A percentile compares a stretch with the other conserved stretches of the same genome.
These are phyloP conservation scores for Exophiala xenobiotica DNA, from an alignment of 2,329 filamentous ascomycete species.

Conservation along the genomic window DNA sequence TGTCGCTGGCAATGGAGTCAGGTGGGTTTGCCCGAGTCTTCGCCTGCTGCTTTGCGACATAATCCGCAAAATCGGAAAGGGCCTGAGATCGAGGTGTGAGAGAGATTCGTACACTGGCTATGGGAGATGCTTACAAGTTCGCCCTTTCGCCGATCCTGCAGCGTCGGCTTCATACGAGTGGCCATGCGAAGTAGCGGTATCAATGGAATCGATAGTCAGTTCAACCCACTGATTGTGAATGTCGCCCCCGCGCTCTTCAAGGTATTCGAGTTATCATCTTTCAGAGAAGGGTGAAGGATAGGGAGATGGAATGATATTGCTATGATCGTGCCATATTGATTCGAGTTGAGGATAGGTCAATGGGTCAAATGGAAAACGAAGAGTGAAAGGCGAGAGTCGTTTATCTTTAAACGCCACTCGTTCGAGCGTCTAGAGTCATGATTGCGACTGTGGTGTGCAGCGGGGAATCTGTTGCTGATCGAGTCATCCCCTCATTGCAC, in stretches of 20 bases:
- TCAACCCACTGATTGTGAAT: constrained; percentile 10
- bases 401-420: background rate
- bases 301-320: constrained; percentile 18
- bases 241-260: constrained; percentile 40
- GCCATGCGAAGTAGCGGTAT: constrained; percentile 47
- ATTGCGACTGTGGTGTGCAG: background rate
- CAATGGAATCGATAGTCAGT: constrained; percentile 1
- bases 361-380: too few relatives aligned
- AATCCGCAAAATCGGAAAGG: constrained; percentile 94
- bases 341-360: background rate
- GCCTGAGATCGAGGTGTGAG: constrained; percentile 51
- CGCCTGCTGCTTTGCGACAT: constrained; percentile 90
- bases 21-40: constrained; percentile 41
- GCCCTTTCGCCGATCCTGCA: constrained; percentile 79
- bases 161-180: constrained; percentile 57
- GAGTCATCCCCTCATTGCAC: constrained; percentile 5
- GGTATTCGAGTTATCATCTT: constrained; percentile 48
- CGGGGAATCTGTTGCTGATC: background rate
- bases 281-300: background rate
- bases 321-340: constrained; percentile 10
- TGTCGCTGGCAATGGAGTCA: constrained; percentile 40
- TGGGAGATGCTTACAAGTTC: constrained; percentile 64
- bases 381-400: background rate
- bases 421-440: background rate
- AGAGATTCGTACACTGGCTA: constrained; percentile 8